A percentile compares a stretch with the other conserved stretches of the same genome.
Evolutionary conservation across 2,329 filamentous ascomycete species (phyloP).

Genomic region (Ascochyta koolunga): DNA sequence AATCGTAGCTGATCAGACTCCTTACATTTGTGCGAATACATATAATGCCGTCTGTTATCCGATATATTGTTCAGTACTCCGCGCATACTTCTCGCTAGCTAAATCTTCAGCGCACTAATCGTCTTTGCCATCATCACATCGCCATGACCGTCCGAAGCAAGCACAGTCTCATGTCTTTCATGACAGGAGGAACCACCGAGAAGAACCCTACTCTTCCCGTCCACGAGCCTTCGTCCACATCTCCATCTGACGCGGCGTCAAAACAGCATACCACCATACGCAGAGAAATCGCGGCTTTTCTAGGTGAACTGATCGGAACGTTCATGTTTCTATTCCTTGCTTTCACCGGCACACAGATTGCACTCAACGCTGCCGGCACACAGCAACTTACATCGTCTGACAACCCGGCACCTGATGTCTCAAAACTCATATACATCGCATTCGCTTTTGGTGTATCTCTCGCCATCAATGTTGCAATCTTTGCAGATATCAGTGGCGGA

Average conservation of each 20-base stretch:
- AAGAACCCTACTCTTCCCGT: constrained; percentile 15
- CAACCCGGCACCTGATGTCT: constrained; percentile 20
- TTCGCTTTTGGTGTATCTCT: constrained; percentile 44
- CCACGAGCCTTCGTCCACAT: constrained; percentile 19
- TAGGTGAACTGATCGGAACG: constrained; percentile 55
- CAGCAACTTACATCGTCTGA: constrained; percentile 35
- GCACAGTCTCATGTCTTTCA: constrained; percentile 17
- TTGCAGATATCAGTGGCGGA: constrained; percentile 44
- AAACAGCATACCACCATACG: constrained; percentile 15
- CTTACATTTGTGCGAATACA: constrained; percentile 15
- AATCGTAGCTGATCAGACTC: constrained; percentile 1
- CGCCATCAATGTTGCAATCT: constrained; percentile 46
- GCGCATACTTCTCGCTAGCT: neutral
- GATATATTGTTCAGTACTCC: neutral
- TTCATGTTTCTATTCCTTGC: constrained; percentile 53
- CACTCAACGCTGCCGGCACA: constrained; percentile 50
- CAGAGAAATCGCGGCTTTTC: constrained; percentile 30
- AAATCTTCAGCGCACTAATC: neutral
- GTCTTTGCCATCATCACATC: neutral
- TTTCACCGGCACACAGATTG: constrained; percentile 52
- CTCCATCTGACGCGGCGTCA: constrained; percentile 8
- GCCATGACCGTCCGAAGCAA: constrained; percentile 15
- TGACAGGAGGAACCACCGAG: constrained; percentile 12
- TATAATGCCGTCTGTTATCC: constrained; percentile 11
- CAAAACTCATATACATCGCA: constrained; percentile 45